Conservation (phyloP, 2,329 filamentous ascomycete genomes). For the Botrytis squamosa region DNA sequence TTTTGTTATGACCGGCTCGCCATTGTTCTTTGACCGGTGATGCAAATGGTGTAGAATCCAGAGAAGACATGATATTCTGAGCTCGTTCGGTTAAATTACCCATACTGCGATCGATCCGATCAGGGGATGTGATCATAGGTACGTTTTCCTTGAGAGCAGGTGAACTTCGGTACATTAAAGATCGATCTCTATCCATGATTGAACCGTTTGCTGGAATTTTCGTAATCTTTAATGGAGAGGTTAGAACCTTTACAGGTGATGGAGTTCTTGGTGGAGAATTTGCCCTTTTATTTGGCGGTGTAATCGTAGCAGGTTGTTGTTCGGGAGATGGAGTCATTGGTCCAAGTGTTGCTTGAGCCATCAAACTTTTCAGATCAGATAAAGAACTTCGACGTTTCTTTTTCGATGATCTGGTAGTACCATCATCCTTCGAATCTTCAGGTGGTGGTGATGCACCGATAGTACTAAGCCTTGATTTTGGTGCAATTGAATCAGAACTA, state of each 20-base stretch:
- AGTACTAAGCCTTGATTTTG: slow-evolving; percentile 33
- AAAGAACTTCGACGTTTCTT: slow-evolving; percentile 90
- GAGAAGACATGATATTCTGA: slow-evolving; percentile 36
- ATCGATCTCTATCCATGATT: slow-evolving; percentile 33
- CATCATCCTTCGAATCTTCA: slow-evolving; percentile 46
- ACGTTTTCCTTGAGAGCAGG: slow-evolving; percentile 36
- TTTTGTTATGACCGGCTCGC: slow-evolving; percentile 34
- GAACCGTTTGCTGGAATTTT: slow-evolving; percentile 36
- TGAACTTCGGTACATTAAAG: slow-evolving; percentile 29
- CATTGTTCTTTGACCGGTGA: slow-evolving; percentile 33
- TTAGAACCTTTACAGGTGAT: slow-evolving; percentile 28
- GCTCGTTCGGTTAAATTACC: slow-evolving; percentile 36
- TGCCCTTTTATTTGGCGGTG: slow-evolving; percentile 23
- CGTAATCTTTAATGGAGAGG: slow-evolving; percentile 22
- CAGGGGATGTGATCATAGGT: slow-evolving; percentile 22
- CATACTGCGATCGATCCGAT: slow-evolving; percentile 21
- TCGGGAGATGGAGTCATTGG: slow-evolving; percentile 40
- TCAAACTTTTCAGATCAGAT: slow-evolving; percentile 74
- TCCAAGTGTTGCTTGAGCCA: slow-evolving; percentile 58
- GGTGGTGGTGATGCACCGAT: slow-evolving; percentile 38
- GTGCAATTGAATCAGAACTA: slow-evolving; percentile 51
- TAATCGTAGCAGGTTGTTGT: slow-evolving; percentile 1
- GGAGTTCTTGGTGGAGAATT: slow-evolving; percentile 37
- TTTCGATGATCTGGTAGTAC: slow-evolving; percentile 47
- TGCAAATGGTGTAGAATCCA: slow-evolving; percentile 29